Base-by-base conservation (phyloP, 148 eudicot genomes). In the Camellia sinensis region DNA sequence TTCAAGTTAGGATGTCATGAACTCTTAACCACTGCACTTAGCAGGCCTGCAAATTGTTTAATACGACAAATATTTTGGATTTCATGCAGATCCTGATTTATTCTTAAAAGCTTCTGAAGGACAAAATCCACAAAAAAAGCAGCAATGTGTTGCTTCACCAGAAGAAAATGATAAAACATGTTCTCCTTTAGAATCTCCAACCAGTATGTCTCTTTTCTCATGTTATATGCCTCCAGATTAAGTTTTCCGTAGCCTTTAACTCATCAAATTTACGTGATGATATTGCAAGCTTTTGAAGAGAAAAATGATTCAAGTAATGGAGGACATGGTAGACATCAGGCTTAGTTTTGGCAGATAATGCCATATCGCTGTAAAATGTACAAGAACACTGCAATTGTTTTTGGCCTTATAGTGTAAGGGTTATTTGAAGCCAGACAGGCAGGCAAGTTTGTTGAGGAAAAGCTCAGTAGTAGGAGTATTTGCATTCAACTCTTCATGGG, bases 101-200 rank as follows among this genome's bases (percentile, higher is more conserved):
- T 83, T 87, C 71, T 29, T 78, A 29, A 86, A 83, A 75, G 73
- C 70, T 60, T 82, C 84, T 40, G 84, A 86, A 76, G 84, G 78
- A 71, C 80, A 48, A 22, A 57, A 80, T 60, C 77, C 79, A 78
- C 85, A 75, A 77, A 77, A 77, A 17, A 82, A 85, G 67, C 85
- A 75, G 71, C 75, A 74, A 56, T 74, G 66, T 6, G 19, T 74
- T 45, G 82, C 68, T 77, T 89, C 88, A 61, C 85, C 80, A 66
- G 88, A 83, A 71, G 82, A 73, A 71, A 60, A 71, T 77, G 84
- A 75, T 48, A 69, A 67, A 76, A 62, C 78, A 60, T 70, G 84
- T 69, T 80, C 85, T 40, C 82, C 86, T 71, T 78, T 80, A 40
- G 83, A 81, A 43, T 62, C 82, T 61, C 73, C 74, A 71, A 74